phyloP scores from a whole-genome alignment of 1,139 yeast species.

The Yamadazyma sp. region DNA sequence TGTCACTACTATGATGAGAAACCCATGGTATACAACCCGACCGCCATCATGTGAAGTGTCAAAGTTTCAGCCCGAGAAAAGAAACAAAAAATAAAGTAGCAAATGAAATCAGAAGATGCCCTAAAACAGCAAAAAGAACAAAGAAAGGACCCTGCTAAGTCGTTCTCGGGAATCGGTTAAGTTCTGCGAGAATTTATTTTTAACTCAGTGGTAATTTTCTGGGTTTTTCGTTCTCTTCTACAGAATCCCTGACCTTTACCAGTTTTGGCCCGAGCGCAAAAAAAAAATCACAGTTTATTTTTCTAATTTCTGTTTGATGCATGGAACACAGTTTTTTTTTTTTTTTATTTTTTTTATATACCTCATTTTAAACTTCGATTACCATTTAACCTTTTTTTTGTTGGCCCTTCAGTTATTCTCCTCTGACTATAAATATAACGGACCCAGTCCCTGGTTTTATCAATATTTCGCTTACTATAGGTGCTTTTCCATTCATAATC shows the following conservation, averaged over 20 bases:
- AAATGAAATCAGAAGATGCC: neutral
- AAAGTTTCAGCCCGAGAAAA: too few relatives aligned
- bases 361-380: neutral
- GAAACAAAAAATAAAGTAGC: too few relatives aligned
- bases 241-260: neutral
- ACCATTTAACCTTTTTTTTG: neutral
- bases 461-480: neutral
- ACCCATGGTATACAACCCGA: too few relatives aligned
- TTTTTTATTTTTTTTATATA: neutral
- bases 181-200: slow-evolving; percentile 1
- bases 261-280: slow-evolving; percentile 1
- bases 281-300: neutral
- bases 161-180: neutral
- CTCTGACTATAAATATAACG: slow-evolving; percentile 1
- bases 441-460: neutral
- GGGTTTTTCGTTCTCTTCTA: too few relatives aligned
- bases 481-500: too few relatives aligned
- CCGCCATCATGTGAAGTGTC: too few relatives aligned
- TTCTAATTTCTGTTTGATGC: neutral
- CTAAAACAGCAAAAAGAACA: neutral
- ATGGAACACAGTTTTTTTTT: slow-evolving; percentile 1
- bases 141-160: neutral
- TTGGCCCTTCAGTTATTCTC: neutral
- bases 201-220: neutral
- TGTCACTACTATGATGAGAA: too few relatives aligned